These are phyloP conservation scores for Bimuria novae-zelandiae DNA, from an alignment of 2,329 filamentous ascomycete genomes.

Conservation along the genomic window DNA sequence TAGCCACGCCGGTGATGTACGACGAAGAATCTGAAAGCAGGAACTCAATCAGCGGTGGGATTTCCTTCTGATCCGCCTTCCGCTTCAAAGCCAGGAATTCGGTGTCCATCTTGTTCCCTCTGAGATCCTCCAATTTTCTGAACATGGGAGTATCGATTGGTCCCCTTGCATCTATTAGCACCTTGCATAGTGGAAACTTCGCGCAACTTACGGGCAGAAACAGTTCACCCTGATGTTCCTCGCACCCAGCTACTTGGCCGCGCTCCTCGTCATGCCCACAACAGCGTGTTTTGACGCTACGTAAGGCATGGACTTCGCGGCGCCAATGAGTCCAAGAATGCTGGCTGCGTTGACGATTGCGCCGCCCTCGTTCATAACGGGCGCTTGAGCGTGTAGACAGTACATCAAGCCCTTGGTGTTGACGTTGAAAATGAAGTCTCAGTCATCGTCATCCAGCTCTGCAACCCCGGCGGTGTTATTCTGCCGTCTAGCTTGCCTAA, in stretches of 20 bases:
- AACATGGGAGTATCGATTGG: constrained; percentile 45
- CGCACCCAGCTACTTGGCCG: constrained; percentile 48
- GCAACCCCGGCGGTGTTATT: constrained; percentile 24
- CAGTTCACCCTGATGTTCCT: constrained; percentile 42
- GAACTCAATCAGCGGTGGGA: constrained; percentile 54
- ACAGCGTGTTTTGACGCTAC: constrained; percentile 48
- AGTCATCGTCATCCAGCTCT: constrained; percentile 46
- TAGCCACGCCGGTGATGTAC: constrained; percentile 53
- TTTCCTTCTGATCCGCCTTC: constrained; percentile 38
- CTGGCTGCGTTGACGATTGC: constrained; percentile 54
- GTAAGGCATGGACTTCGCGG: constrained; percentile 41
- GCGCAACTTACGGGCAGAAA: constrained; percentile 40
- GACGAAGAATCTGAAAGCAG: constrained; percentile 52
- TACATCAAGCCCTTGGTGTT: constrained; percentile 48
- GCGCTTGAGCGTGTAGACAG: constrained; percentile 45
- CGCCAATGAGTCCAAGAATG: constrained; percentile 56
- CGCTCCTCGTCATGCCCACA: constrained; percentile 46
- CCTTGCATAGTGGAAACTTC: neutral
- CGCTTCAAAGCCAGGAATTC: constrained; percentile 31
- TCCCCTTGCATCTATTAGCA: constrained; percentile 16
- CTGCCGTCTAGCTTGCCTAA: constrained; percentile 52
- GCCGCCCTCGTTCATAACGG: constrained; percentile 47
- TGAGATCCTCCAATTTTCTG: constrained; percentile 22
- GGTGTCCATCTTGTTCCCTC: constrained; percentile 23
- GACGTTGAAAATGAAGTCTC: constrained; percentile 45